Percentiles rank a stretch among this genome's conserved stretches.
These are phyloP conservation scores for Lichtheimia ornata DNA, from an alignment of 371 early-diverging fungal species.

Conservation along the genomic window DNA sequence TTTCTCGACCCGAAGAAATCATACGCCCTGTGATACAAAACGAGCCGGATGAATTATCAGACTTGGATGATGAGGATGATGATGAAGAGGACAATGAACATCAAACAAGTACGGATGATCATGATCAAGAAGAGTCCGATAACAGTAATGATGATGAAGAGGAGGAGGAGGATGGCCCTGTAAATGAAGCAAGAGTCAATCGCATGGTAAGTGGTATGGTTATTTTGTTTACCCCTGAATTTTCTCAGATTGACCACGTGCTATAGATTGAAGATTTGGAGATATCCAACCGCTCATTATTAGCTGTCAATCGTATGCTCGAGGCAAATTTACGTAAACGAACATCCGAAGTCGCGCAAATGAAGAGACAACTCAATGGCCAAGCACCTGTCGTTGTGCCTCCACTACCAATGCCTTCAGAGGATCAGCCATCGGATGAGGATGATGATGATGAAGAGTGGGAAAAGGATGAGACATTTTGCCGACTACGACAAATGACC, in stretches of 20 bases:
- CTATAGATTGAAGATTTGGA: constrained; percentile 53
- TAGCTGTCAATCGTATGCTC: constrained; percentile 50
- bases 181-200: constrained; percentile 45
- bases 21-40: background rate
- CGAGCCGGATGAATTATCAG: constrained; percentile 8
- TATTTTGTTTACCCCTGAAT: constrained; percentile 4
- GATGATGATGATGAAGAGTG: constrained; percentile 30
- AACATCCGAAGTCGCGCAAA: constrained; percentile 40
- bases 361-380: constrained; percentile 29
- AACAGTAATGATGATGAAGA: constrained; percentile 20
- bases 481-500: constrained; percentile 33
- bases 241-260: too few relatives aligned
- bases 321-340: constrained; percentile 53
- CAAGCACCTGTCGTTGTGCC: constrained; percentile 8
- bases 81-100: constrained; percentile 20
- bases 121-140: constrained; percentile 16
- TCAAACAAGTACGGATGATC: constrained; percentile 20
- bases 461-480: constrained; percentile 44
- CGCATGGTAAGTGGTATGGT: constrained; percentile 23
- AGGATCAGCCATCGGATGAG: constrained; percentile 5
- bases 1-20: constrained; percentile 5
- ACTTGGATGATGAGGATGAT: background rate
- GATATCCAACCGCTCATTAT: constrained; percentile 46
- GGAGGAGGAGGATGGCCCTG: constrained; percentile 22
- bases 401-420: constrained; percentile 5